These are phyloP conservation scores for Penicillium silybi DNA, from an alignment of 495 filamentous ascomycete species.

Conservation along the genomic window DNA sequence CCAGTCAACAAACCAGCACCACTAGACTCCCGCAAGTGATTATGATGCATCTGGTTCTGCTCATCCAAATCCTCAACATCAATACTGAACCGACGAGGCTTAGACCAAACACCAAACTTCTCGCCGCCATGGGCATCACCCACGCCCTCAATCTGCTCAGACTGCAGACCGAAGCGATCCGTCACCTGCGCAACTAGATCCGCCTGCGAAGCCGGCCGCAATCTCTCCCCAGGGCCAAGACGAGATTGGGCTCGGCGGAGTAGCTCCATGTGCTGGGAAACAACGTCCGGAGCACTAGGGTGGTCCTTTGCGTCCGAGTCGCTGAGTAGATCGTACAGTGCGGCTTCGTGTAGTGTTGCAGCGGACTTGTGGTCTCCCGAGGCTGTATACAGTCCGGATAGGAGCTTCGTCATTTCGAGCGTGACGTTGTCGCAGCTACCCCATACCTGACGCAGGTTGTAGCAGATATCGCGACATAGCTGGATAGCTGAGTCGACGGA, in stretches of 20 bases:
- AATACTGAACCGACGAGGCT: conserved; percentile 38
- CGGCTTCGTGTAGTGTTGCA: conserved; percentile 51
- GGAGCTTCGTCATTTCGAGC: conserved; percentile 52
- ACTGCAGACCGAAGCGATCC: conserved; percentile 31
- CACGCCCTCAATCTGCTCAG: conserved; percentile 21
- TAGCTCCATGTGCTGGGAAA: conserved; percentile 47
- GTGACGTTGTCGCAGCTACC: conserved; percentile 52
- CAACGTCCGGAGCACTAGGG: conserved; percentile 31
- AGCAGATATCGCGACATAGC: conserved; percentile 57
- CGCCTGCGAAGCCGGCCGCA: conserved; percentile 20
- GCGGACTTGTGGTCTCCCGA: conserved; percentile 49
- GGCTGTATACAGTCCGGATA: conserved; percentile 51
- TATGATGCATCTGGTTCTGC: conserved; percentile 26
- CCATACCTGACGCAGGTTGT: conserved; percentile 58
- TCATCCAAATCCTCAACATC: conserved; percentile 36
- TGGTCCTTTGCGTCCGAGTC: conserved; percentile 39
- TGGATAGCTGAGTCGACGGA: conserved; percentile 43
- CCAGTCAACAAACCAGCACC: conserved; percentile 30
- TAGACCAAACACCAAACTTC: conserved; percentile 35
- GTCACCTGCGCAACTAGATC: conserved; percentile 28
- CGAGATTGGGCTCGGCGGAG: conserved; percentile 42
- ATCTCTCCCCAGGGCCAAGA: conserved; percentile 20
- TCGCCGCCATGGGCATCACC: conserved; percentile 25
- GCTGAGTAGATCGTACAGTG: conserved; percentile 46
- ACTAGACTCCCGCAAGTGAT: conserved; percentile 37